phyloP scores from a whole-genome alignment of 441 rosid genomes.

The Hura crepitans region DNA sequence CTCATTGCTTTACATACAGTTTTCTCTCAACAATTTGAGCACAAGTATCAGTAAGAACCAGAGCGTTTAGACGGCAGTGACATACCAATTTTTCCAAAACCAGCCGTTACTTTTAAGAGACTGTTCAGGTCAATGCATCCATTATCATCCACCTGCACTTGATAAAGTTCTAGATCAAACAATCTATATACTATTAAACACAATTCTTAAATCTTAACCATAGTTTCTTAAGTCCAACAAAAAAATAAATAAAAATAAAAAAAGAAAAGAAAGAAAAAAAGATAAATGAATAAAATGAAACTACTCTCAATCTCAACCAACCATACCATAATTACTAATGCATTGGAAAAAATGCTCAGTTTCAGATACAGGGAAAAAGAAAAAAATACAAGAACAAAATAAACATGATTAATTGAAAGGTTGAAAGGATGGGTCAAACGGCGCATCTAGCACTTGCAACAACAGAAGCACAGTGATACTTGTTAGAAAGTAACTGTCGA shows the following conservation, averaged over 20 bases:
- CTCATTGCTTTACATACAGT: background rate
- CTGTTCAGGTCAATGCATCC: conserved; percentile 66
- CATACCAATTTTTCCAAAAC: conserved; percentile 57
- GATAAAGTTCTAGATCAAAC: conserved; percentile 10
- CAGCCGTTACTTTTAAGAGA: conserved; percentile 51
- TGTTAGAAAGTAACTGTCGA: background rate
- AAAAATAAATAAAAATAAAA: too few relatives aligned
- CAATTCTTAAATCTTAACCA: background rate
- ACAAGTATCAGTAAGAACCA: background rate
- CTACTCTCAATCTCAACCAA: too few relatives aligned
- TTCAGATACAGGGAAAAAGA: background rate
- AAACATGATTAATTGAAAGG: background rate
- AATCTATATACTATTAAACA: conserved; percentile 1
- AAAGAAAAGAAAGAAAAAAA: background rate
- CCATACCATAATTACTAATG: too few relatives aligned
- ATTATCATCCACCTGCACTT: conserved; percentile 45
- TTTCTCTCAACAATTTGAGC: background rate
- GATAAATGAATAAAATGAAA: too few relatives aligned
- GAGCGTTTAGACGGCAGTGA: background rate
- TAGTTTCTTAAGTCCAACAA: background rate
- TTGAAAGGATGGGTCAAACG: background rate
- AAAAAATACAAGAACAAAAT: background rate
- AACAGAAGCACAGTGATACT: background rate
- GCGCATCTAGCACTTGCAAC: background rate
- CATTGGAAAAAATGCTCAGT: too few relatives aligned